A percentile compares a stretch with the other conserved stretches of the same genome.
Conservation (phyloP, 2,329 filamentous ascomycete species). For the Pyrenophora seminiperda region DNA sequence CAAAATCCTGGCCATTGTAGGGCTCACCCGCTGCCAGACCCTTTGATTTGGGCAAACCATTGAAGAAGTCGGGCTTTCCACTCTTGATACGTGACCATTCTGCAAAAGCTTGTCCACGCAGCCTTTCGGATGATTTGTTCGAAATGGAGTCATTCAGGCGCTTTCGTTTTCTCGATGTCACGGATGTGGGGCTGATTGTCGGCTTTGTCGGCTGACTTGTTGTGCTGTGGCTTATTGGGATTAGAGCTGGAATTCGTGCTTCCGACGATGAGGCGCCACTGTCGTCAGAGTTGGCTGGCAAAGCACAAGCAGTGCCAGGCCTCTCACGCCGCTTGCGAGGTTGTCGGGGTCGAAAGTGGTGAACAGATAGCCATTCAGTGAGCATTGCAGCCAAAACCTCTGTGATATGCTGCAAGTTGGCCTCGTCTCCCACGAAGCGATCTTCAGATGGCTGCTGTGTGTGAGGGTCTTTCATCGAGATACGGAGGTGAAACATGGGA, state of each 20-base stretch:
- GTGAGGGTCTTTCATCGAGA: conserved; percentile 53
- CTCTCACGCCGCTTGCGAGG: conserved; percentile 17
- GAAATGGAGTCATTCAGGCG: not conserved
- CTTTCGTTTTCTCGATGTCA: conserved; percentile 29
- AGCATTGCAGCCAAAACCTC: conserved; percentile 72
- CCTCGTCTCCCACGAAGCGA: conserved; percentile 29
- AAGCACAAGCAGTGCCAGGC: conserved; percentile 5
- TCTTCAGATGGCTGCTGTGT: conserved; percentile 23
- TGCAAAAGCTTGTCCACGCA: conserved; percentile 32
- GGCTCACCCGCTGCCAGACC: not conserved
- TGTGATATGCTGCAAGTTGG: conserved; percentile 59
- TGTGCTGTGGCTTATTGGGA: not conserved
- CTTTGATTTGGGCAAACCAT: conserved; percentile 25
- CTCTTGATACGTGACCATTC: conserved; percentile 55
- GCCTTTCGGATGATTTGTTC: conserved; percentile 1
- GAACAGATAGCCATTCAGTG: conserved; percentile 73
- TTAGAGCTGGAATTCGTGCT: not conserved
- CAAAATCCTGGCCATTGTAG: no score
- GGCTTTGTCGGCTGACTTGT: not conserved
- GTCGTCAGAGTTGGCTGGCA: not conserved
- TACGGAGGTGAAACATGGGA: conserved; percentile 86
- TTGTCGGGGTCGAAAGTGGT: conserved; percentile 67
- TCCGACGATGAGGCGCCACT: not conserved
- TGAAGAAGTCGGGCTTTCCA: conserved; percentile 42
- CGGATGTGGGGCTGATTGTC: not conserved